Evolutionary conservation across 192 early-diverging fungal species (phyloP).

Genomic region (Neocallimastix lanati): DNA sequence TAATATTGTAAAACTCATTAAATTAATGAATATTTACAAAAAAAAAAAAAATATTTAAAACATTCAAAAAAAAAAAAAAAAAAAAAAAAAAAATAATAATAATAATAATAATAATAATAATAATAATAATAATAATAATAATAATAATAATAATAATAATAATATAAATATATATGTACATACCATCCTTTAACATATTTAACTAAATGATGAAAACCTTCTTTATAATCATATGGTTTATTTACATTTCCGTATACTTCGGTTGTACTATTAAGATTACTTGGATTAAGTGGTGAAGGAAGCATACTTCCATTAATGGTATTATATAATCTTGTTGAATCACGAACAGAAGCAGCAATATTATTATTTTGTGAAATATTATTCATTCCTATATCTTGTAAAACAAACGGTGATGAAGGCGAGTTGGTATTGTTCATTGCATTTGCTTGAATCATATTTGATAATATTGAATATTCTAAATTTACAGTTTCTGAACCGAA

Average conservation of each 20-base stretch:
- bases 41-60: no score
- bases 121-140: no score
- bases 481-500: slow-evolving; percentile 81
- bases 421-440: neutral
- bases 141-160: no score
- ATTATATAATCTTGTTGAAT: neutral
- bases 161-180: no score
- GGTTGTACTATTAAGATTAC: slow-evolving; percentile 11
- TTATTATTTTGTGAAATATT: neutral
- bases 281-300: slow-evolving; percentile 1
- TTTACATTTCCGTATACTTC: slow-evolving; percentile 63
- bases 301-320: neutral
- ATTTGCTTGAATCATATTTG: slow-evolving; percentile 66
- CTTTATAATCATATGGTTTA: slow-evolving; percentile 76
- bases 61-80: no score
- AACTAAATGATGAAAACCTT: slow-evolving; percentile 84
- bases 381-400: neutral
- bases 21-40: no score
- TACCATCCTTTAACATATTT: slow-evolving; percentile 56
- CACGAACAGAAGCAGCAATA: neutral
- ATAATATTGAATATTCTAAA: slow-evolving; percentile 74
- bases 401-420: neutral
- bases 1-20: no score
- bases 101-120: no score
- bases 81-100: no score